Evolutionary conservation across 768 basidiomycete genomes (phyloP), one percentile per base, ranked within the genome.

Genomic region (Russula compacta): DNA sequence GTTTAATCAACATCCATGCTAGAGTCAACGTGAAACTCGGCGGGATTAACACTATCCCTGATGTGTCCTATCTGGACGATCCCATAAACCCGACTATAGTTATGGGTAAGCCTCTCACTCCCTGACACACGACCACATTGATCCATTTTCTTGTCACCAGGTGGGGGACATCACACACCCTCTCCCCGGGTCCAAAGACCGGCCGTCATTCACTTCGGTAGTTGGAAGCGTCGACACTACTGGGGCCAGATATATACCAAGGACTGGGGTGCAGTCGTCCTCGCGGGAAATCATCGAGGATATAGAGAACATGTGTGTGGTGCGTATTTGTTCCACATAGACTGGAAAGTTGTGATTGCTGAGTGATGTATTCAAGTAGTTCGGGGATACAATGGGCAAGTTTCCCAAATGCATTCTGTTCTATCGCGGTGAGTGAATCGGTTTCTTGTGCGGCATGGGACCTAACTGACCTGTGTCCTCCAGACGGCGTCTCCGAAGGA

Each of bases 101-200:
- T 42, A 84, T 92, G 79, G 90, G 89, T 79, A 74, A 65, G 71
- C 12, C 11, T 38, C 17, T 33, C 24, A 11, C 17, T 15, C 11
- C 35, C 36, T 46, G 14, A 1, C 6, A 6, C 15, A 10, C 1
- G 29, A 35, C 40, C 32, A 9, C 32, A 8, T 9, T 56, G n/a
- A 33, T 2, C 11, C 38, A 52, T 47, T 29, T 32, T 46, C n/a
- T 19, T 17, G 10, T 38, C 44, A 6, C 19, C n/a, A 64, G 71
- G 87, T 62, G 89, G 86, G 86, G 8, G 89, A 92, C 69, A 86
- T 89, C n/a, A 87, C 90, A 43, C 89, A 92, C 67, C 87, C 91
- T 6, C 87, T 89, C 11, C 56, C 60, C 11, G 88, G 88, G 8
- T 79, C 86, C 24, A 29, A 80, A 19, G 86, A 83, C 9, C 81